Evolutionary conservation across 2,329 filamentous ascomycete genomes (phyloP).

Genomic region (Colletotrichum filicis): DNA sequence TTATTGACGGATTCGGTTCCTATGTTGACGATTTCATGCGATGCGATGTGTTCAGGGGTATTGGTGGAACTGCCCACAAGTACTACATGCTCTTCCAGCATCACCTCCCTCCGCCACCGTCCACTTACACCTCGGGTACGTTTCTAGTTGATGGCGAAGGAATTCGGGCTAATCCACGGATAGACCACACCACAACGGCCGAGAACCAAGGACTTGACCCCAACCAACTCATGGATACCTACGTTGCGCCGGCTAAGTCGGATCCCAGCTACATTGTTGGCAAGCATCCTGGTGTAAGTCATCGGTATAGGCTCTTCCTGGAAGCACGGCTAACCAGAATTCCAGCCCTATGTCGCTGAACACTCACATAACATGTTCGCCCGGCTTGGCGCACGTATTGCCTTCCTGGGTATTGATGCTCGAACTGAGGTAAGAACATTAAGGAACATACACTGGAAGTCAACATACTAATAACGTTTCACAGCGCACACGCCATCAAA

Average conservation of each 20-base stretch:
- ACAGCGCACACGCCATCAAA: slow-evolving; percentile 85
- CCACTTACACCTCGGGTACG: slow-evolving; percentile 83
- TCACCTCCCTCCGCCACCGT: slow-evolving; percentile 84
- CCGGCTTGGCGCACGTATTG: slow-evolving; percentile 82
- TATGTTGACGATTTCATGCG: slow-evolving; percentile 96
- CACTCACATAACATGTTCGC: slow-evolving; percentile 89
- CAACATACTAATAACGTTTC: background rate
- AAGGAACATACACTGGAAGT: background rate
- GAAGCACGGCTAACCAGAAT: slow-evolving; percentile 63
- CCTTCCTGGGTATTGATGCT: slow-evolving; percentile 90
- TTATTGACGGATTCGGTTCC: slow-evolving; percentile 92
- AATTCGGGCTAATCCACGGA: slow-evolving; percentile 35
- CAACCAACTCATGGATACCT: slow-evolving; percentile 79
- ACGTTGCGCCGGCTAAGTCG: slow-evolving; percentile 65
- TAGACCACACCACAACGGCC: slow-evolving; percentile 23
- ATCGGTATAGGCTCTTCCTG: slow-evolving; percentile 47
- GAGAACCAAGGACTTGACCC: slow-evolving; percentile 68
- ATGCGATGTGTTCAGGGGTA: slow-evolving; percentile 89
- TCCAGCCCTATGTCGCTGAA: slow-evolving; percentile 88
- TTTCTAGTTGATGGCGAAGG: slow-evolving; percentile 37
- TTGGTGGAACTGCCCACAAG: slow-evolving; percentile 94
- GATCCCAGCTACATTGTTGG: slow-evolving; percentile 85
- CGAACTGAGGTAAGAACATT: slow-evolving; percentile 76
- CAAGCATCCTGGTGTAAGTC: slow-evolving; percentile 74
- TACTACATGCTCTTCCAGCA: slow-evolving; percentile 99